Base-by-base conservation (phyloP, 2,329 filamentous ascomycete genomes). In the Fusarium acutatum region DNA sequence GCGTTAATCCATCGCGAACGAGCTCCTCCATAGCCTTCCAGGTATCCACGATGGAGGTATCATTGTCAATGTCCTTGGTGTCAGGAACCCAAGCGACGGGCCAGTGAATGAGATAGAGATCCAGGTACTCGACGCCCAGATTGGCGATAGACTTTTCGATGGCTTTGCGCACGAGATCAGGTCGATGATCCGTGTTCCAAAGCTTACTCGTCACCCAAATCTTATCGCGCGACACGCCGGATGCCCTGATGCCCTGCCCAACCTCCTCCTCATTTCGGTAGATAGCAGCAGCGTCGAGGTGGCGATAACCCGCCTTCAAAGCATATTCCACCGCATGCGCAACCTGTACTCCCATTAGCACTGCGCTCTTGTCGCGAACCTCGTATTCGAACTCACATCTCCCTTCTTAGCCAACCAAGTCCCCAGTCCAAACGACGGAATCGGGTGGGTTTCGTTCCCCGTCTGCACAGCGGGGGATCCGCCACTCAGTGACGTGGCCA, bases 221-320 rank as follows among this genome's bases (percentile, higher is more conserved):
- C 1, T 81, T 78, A 12, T 77, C 71, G 17, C 81, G 77, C 7
- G 72, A 67, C 4, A 82, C 64, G 18, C 71, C 72, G 1, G 70
- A 76, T 8, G 71, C 73, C 17, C 64, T 81, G 71, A 88, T 87
- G 26, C 85, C 86, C 47, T 83, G 76, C 20, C 86, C 86, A 46
- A 87, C 85, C 69, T 86, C 85, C 7, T 79, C 77, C 71, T 88
- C 90, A 77, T 91, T 92, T 77, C 88, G 88, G 77, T 93, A 93
- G 47, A 89, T 89, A 64, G 90, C 85, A 49, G 81, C 81, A 9
- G 88, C 89, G 78, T 88, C 86, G 71, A 90, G 87, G 74, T 89
- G 87, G 41, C 87, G 83, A 79, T 90, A 90, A 32, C 88, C 88
- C 22, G 80, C 76, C 70, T 82, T 83, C 24, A 90, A 81, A 18